Conservation (phyloP, 2,329 filamentous ascomycete genomes). For the Intubia oerlemansii region DNA sequence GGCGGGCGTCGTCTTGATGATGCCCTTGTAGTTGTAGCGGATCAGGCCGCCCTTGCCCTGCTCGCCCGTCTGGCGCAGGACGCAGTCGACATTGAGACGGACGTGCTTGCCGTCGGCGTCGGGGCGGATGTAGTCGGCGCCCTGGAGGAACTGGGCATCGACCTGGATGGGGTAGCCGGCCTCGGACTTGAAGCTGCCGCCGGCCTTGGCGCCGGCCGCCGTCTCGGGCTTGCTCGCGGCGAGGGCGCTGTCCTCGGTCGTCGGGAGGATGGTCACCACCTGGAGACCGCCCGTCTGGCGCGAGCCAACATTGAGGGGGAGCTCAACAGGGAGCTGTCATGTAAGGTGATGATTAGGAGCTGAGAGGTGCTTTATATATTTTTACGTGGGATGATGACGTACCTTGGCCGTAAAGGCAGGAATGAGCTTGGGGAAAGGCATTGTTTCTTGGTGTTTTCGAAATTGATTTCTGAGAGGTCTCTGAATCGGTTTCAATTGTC, state of each 20-base stretch:
- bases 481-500: no score
- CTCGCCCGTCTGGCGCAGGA: conserved; percentile 13
- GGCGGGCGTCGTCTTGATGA: conserved; percentile 12
- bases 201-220: no score
- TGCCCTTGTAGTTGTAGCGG: conserved; percentile 17
- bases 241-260: conserved; percentile 5
- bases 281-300: conserved; percentile 12
- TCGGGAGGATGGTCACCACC: conserved; percentile 11
- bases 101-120: conserved; percentile 15
- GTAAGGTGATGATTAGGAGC: neutral
- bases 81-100: conserved; percentile 18
- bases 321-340: conserved; percentile 10
- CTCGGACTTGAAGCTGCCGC: conserved; percentile 15
- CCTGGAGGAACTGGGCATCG: conserved; percentile 17
- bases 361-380: no score
- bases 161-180: conserved; percentile 16
- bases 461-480: no score
- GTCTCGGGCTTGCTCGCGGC: no score
- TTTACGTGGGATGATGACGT: conserved; percentile 3
- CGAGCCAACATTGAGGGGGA: conserved; percentile 12
- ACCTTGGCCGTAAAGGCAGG: conserved; percentile 19
- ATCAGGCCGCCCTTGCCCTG: conserved; percentile 14
- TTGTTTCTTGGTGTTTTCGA: no score
- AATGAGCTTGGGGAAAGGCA: conserved; percentile 19
- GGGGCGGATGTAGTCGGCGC: conserved; percentile 19